A percentile compares a stretch with the other conserved stretches of the same genome.
Evolutionary conservation across 495 filamentous ascomycete genomes (phyloP).

Genomic region (Lophium mytilinum): DNA sequence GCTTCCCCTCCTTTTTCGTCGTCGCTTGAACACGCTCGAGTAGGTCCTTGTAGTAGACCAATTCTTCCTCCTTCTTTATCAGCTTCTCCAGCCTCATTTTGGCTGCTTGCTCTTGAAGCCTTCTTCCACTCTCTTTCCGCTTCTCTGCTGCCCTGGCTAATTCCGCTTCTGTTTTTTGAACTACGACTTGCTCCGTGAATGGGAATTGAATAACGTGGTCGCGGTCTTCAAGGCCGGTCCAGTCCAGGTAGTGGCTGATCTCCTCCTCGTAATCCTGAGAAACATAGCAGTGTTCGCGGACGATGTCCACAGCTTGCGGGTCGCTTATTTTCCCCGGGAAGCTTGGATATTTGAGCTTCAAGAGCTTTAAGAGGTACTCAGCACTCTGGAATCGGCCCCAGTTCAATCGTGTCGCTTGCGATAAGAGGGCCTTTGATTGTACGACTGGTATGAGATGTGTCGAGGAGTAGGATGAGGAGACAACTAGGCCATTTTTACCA

Average conservation of each 20-base stretch:
- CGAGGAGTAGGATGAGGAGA: constrained; percentile 85
- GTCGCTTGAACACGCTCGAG: constrained; percentile 53
- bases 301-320: constrained; percentile 75
- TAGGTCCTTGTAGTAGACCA: constrained; percentile 86
- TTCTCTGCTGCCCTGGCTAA: constrained; percentile 79
- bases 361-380: constrained; percentile 82
- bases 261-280: constrained; percentile 75
- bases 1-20: constrained; percentile 82
- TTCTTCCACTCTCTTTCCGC: constrained; percentile 82
- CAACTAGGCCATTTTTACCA: constrained; percentile 77
- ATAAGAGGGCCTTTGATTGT: constrained; percentile 70
- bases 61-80: constrained; percentile 88
- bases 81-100: constrained; percentile 93
- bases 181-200: constrained; percentile 78
- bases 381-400: constrained; percentile 88
- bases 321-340: constrained; percentile 79
- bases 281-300: constrained; percentile 85
- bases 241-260: constrained; percentile 65
- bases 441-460: constrained; percentile 95
- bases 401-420: constrained; percentile 78
- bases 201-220: constrained; percentile 87
- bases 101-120: constrained; percentile 91
- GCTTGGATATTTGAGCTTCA: constrained; percentile 85
- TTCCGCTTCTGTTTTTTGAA: constrained; percentile 90
- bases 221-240: constrained; percentile 79